Base-by-base conservation (phyloP, 768 basidiomycete species). In the Psilocybe subaeruginosa region DNA sequence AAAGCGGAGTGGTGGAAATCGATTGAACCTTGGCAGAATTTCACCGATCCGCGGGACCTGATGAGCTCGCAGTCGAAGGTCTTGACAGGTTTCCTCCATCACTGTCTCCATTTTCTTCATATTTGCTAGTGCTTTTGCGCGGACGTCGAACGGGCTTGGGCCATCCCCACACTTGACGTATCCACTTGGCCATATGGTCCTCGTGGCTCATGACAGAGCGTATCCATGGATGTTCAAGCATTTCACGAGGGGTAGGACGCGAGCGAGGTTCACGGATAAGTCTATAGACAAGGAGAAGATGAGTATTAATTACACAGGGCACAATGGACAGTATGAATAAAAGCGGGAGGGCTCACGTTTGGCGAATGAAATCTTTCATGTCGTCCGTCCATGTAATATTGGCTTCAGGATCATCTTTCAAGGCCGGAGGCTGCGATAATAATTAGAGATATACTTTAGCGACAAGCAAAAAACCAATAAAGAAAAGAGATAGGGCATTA, bases 301-400 rank as follows among this genome's bases (percentile, higher is more conserved):
- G 23, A 23, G 23, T 23, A 23, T 23, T 23, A 23, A 2, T 23
- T 23, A 23, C 23, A 23, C 23, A 23, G 23, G 23, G 23, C 23
- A 23, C 23, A 23, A 23, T 23, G 23, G 23, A 23, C 23, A 23
- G 23, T 14, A 56, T 45, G 23, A 19, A 6, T 54, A 48, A 53
- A 39, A 48, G 12, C 19, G 30, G 23, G 46, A 37, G 14, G n/a
- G 79, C 92, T 66, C 72, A 96, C 95, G 92, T 85, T 72, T 85
- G 82, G 69, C 82, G 86, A 73, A 97, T 87, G 74, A 97, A 97
- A 66, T 94, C 90, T 73, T 96, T 97, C 90, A 96, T 95, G n/a
- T 86, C 86, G n/a, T 85, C 77, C 56, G 86, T 88, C 91, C 93
- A 96, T 58, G 80, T 76, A 23, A 85, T 71, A n/a, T 82, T 80